Percentiles rank a stretch among this genome's conserved stretches.
These are phyloP conservation scores for Fomes fomentarius DNA, from an alignment of 1,284 basidiomycete species.

Conservation along the genomic window DNA sequence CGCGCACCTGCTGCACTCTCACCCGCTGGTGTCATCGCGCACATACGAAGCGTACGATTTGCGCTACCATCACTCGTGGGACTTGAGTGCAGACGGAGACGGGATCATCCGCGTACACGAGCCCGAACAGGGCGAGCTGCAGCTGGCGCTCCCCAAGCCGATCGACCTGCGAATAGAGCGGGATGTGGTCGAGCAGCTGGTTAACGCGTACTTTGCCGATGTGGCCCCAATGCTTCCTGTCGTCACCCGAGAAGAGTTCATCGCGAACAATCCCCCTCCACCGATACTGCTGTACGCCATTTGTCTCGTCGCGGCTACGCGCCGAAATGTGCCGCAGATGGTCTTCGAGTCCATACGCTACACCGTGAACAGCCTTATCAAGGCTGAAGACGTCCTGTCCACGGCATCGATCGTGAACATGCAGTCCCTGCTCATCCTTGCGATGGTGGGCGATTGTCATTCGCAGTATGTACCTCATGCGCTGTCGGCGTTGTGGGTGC, in stretches of 20 bases:
- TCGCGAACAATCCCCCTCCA: constrained; percentile 72
- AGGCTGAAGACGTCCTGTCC: constrained; percentile 88
- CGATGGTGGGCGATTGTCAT: constrained; percentile 81
- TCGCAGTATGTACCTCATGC: constrained; percentile 79
- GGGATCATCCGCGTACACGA: constrained; percentile 89
- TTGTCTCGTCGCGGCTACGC: constrained; percentile 87
- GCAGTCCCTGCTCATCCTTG: constrained; percentile 85
- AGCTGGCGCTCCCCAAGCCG: constrained; percentile 58
- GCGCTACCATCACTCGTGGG: constrained; percentile 83
- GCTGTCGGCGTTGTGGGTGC: constrained; percentile 76
- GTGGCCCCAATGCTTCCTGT: constrained; percentile 87
- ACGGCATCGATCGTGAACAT: constrained; percentile 88
- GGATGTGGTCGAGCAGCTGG: constrained; percentile 80
- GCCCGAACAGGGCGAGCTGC: constrained; percentile 55
- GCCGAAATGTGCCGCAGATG: constrained; percentile 80
- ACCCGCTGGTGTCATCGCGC: constrained; percentile 79
- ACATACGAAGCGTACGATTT: constrained; percentile 88
- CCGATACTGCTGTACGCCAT: constrained; percentile 90
- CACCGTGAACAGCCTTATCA: constrained; percentile 85
- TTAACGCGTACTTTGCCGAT: constrained; percentile 91
- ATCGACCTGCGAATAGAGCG: constrained; percentile 72
- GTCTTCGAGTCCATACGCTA: constrained; percentile 86
- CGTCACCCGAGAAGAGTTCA: constrained; percentile 86
- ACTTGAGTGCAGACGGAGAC: constrained; percentile 80
- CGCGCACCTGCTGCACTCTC: constrained; percentile 87